These are phyloP conservation scores for Aspergillus wentii DNA, from an alignment of 495 filamentous ascomycete genomes.

Conservation along the genomic window DNA sequence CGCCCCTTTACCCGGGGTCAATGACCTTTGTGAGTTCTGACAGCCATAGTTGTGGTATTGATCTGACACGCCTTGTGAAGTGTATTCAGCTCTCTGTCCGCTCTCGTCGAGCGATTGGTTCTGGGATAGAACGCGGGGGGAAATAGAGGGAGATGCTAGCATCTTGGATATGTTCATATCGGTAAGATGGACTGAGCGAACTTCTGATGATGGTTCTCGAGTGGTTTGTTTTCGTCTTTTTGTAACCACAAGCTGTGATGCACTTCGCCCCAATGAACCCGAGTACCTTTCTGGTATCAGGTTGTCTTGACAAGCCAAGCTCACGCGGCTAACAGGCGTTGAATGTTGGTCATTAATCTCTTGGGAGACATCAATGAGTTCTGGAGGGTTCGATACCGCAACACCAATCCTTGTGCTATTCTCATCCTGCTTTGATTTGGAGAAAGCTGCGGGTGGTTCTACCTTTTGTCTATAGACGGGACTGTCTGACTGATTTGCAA, in stretches of 20 bases:
- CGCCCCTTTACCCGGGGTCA: constrained; percentile 6
- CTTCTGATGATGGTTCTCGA: constrained; percentile 10
- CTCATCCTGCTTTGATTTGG: background rate
- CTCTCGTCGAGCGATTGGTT: constrained; percentile 18
- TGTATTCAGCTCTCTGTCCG: constrained; percentile 10
- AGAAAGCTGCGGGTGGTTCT: background rate
- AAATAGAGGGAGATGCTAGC: constrained; percentile 21
- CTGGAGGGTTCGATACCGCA: background rate
- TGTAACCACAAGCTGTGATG: constrained; percentile 17
- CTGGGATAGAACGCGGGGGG: constrained; percentile 18
- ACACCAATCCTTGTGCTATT: background rate
- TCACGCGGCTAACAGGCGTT: background rate
- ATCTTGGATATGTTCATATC: constrained; percentile 30
- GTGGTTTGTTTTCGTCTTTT: constrained; percentile 21
- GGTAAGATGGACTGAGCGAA: constrained; percentile 22
- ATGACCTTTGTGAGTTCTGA: constrained; percentile 3
- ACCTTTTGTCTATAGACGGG: background rate
- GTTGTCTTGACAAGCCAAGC: too few relatives aligned
- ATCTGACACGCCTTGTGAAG: constrained; percentile 9
- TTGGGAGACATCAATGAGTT: constrained; percentile 1
- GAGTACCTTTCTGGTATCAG: too few relatives aligned
- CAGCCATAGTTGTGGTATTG: constrained; percentile 8
- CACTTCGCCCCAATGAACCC: constrained; percentile 13
- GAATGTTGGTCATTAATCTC: constrained; percentile 3
- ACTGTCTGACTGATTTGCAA: too few relatives aligned